These are phyloP conservation scores for Coemansia sp. DNA, from an alignment of 192 early-diverging fungal species.

Conservation along the genomic window DNA sequence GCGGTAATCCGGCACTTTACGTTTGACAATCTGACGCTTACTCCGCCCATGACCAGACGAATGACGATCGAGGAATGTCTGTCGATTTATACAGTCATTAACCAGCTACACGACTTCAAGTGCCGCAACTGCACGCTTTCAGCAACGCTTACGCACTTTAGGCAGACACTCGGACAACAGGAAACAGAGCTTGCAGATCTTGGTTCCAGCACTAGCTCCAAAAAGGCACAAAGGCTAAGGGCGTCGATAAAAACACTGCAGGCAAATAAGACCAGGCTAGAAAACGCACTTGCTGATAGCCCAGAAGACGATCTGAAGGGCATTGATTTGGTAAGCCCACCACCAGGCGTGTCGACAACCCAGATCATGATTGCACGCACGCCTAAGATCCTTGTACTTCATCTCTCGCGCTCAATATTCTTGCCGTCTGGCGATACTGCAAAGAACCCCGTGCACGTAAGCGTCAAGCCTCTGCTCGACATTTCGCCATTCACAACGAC, in stretches of 20 bases:
- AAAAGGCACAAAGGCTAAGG: constrained; percentile 11
- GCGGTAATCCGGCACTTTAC: constrained; percentile 73
- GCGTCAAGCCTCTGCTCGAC: constrained; percentile 71
- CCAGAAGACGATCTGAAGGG: constrained; percentile 42
- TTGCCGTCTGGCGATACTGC: constrained; percentile 63
- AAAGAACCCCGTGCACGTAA: constrained; percentile 79
- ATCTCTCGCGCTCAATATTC: constrained; percentile 83
- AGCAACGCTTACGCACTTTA: constrained; percentile 40
- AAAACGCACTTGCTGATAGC: constrained; percentile 28
- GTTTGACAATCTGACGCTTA: constrained; percentile 70
- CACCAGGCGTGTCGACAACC: constrained; percentile 59
- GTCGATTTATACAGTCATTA: constrained; percentile 62
- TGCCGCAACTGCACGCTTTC: constrained; percentile 64
- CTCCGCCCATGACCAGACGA: constrained; percentile 55
- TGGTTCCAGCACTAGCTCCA: constrained; percentile 8
- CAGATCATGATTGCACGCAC: constrained; percentile 86
- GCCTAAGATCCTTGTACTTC: constrained; percentile 77
- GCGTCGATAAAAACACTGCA: constrained; percentile 9
- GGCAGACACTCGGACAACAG: constrained; percentile 4
- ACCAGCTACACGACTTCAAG: constrained; percentile 66
- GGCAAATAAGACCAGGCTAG: constrained; percentile 19
- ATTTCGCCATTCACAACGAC: constrained; percentile 75
- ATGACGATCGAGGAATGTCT: constrained; percentile 66
- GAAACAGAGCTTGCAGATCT: constrained; percentile 7
- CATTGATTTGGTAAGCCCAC: constrained; percentile 26